Evolutionary conservation across 202 grass and related monocot species (phyloP), one percentile per base, ranked within the genome.

Genomic region (Schoenoplectus triqueter): DNA sequence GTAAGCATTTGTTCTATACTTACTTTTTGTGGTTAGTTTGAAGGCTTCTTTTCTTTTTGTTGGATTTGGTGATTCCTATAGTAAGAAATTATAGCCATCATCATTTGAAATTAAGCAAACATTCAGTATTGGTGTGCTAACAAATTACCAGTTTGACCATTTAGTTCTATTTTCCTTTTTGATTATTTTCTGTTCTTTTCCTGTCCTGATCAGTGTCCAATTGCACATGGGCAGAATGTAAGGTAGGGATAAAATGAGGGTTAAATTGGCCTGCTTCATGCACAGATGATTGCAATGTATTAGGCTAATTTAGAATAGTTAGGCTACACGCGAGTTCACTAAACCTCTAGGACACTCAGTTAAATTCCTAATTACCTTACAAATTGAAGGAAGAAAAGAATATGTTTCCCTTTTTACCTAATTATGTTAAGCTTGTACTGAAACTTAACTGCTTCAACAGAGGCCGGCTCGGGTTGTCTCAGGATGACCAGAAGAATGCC

Each of bases 401-500:
- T 13, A 17, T 59, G 6, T 42, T 78, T 15, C 3, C 10, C 4
- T 21, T 54, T 13, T 31, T 6, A 3, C 2, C 54, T 57, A 14
- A 42, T 78, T 78, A 17, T 79, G 5, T 39, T 79, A 44, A 79
- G 31, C 2, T 61, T 79, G 75, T 61, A 61, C 21, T 80, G 13
- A 18, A 31, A 31, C 31, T 31, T 31, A 31, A 69, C 62, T 72
- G 14, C 40, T 86, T 80, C 18, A 64, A 52, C 85, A 97, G 94
- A 86, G 94, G 94, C 74, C 90, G 94, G 83, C 84, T 94, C 69
- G 94, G 92, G 42, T 89, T 94, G 84, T 89, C 94, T 46, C 88
- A 85, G 78, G 90, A 97, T 62, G 75, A 97, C 75, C 94, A 97
- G 84, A 97, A 92, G 89, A 88, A 92, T 84, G 87, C 88, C 74